A percentile compares a stretch with the other conserved stretches of the same genome.
Conservation (phyloP, 371 early-diverging fungal species). For the Rhizopus microsporus region DNA sequence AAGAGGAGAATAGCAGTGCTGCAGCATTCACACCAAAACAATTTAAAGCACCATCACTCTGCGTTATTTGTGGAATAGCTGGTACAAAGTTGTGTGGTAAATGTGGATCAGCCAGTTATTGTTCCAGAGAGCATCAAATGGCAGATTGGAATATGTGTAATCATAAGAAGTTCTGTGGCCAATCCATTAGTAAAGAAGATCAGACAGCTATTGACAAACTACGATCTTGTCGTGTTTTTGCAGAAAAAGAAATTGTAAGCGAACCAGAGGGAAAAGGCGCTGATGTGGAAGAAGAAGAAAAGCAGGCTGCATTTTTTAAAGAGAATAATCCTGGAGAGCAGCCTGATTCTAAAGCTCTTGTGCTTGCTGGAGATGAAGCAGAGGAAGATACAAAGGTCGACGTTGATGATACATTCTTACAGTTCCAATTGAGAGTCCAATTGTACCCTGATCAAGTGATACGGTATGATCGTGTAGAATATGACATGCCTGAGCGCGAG, state of each 20-base stretch:
- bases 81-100: conserved; percentile 80
- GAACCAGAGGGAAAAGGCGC: conserved; percentile 68
- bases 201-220: conserved; percentile 14
- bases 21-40: conserved; percentile 30
- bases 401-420: conserved; percentile 89
- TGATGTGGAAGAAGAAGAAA: conserved; percentile 52
- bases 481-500: conserved; percentile 57
- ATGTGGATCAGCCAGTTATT: conserved; percentile 77
- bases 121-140: conserved; percentile 84
- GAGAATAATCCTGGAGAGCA: conserved; percentile 31
- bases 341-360: conserved; percentile 49
- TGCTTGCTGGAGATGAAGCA: conserved; percentile 67
- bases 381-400: conserved; percentile 79
- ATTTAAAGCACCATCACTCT: conserved; percentile 39
- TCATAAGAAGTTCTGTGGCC: conserved; percentile 73
- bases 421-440: conserved; percentile 86
- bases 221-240: conserved; percentile 50
- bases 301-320: conserved; percentile 39
- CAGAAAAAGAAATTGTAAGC: conserved; percentile 74
- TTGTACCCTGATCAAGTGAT: conserved; percentile 85
- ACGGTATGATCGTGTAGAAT: conserved; percentile 78
- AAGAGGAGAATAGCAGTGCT: conserved; percentile 30
- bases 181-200: conserved; percentile 22
- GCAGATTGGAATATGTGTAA: conserved; percentile 79
- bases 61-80: conserved; percentile 73